Percentiles rank a stretch among this genome's conserved stretches.
These are phyloP conservation scores for Geranium brycei DNA, from an alignment of 345 rosid genomes.

Conservation along the genomic window DNA sequence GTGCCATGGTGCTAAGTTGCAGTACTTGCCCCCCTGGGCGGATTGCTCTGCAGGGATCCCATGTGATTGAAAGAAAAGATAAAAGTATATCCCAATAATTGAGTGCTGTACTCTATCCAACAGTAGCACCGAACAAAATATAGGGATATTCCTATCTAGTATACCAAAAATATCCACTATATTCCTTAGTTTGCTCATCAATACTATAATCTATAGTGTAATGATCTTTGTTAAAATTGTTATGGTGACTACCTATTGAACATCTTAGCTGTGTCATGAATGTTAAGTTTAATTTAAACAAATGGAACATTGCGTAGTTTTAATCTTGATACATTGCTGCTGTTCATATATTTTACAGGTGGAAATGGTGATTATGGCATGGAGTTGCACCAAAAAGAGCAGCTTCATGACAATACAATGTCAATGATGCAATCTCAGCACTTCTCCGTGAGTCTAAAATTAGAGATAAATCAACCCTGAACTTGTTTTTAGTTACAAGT, in stretches of 20 bases:
- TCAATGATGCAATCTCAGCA: slow-evolving; percentile 98
- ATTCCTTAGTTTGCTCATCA: background rate
- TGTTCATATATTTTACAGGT: slow-evolving; percentile 49
- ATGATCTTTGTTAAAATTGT: background rate
- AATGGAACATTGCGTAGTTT: background rate
- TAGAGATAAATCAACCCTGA: background rate
- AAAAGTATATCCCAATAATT: background rate
- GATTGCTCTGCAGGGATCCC: background rate
- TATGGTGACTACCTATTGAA: background rate
- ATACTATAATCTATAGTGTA: background rate
- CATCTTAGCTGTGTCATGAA: background rate
- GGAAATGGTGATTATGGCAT: slow-evolving; percentile 82
- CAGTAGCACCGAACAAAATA: background rate
- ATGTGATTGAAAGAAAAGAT: background rate
- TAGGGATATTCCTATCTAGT: background rate
- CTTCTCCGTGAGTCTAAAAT: slow-evolving; percentile 58
- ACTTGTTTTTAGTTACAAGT: background rate
- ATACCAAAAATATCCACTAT: background rate
- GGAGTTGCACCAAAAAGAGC: slow-evolving; percentile 95
- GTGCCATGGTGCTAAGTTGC: background rate
- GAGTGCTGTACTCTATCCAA: background rate
- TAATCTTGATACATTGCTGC: slow-evolving; percentile 4
- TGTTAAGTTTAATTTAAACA: background rate
- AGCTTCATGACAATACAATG: slow-evolving; percentile 83
- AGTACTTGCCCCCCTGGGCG: background rate